Evolutionary conservation across 2,329 filamentous ascomycete genomes (phyloP).

Genomic region (Fusarium metavorans): DNA sequence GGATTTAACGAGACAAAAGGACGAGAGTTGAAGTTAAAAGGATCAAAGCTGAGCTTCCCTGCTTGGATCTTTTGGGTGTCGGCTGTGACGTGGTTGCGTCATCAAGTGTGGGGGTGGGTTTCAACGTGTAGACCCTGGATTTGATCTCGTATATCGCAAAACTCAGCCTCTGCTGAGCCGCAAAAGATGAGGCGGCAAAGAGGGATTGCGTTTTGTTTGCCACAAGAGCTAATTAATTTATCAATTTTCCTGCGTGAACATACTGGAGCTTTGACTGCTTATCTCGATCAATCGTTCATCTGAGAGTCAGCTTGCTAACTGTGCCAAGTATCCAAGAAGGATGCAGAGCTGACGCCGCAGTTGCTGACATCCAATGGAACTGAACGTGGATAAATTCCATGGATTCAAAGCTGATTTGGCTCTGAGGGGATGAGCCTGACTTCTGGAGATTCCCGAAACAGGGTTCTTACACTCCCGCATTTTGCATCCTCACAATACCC

Average conservation of each 20-base stretch:
- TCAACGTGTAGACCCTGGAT: constrained; percentile 22
- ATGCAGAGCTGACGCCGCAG: neutral
- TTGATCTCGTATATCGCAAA: constrained; percentile 2
- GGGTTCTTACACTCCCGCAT: neutral
- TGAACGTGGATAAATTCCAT: neutral
- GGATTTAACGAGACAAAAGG: neutral
- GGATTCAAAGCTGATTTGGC: neutral
- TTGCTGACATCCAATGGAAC: neutral
- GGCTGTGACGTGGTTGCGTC: constrained; percentile 29
- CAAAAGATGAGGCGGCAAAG: neutral
- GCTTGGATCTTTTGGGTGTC: constrained; percentile 21
- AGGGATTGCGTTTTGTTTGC: neutral
- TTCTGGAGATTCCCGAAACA: neutral
- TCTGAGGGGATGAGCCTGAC: neutral
- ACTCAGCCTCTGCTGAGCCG: constrained; percentile 18
- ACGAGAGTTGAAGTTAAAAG: constrained; percentile 15
- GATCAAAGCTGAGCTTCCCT: constrained; percentile 5
- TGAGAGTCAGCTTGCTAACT: neutral
- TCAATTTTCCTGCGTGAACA: neutral
- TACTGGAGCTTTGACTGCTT: neutral
- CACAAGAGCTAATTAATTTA: neutral
- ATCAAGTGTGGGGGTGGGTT: constrained; percentile 36
- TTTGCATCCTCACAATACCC: neutral
- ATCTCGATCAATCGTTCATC: neutral
- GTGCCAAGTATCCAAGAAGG: neutral